phyloP scores from a whole-genome alignment of 371 early-diverging fungal species.

The Chytridium lagenaria region DNA sequence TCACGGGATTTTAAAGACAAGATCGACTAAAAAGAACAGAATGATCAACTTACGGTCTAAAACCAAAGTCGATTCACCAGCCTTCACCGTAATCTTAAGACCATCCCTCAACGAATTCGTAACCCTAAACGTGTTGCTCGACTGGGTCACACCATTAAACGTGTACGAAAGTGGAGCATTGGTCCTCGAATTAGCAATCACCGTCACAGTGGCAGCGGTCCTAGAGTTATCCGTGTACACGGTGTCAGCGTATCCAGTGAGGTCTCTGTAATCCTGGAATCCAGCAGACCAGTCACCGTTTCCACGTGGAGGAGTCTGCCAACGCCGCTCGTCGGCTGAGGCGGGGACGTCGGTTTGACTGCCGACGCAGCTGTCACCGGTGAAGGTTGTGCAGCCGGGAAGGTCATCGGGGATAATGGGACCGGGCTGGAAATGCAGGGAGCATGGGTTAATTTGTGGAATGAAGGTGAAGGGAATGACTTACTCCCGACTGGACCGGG shows the following conservation, averaged over 20 bases:
- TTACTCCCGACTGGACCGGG: background rate
- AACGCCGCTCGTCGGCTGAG: constrained; percentile 24
- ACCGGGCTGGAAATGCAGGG: too few relatives aligned
- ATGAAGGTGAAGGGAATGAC: too few relatives aligned
- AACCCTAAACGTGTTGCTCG: background rate
- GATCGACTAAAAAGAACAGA: constrained; percentile 6
- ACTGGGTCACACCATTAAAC: constrained; percentile 20
- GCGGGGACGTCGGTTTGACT: constrained; percentile 1
- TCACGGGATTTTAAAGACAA: too few relatives aligned
- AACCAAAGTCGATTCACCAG: background rate
- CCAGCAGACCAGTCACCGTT: constrained; percentile 19
- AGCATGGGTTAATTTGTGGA: too few relatives aligned
- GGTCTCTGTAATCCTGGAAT: constrained; percentile 37
- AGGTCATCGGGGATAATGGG: constrained; percentile 7
- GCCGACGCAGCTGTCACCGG: constrained; percentile 32
- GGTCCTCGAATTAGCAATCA: constrained; percentile 6
- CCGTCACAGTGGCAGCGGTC: constrained; percentile 29
- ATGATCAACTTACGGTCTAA: background rate
- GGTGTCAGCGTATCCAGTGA: constrained; percentile 35
- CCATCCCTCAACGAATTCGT: background rate
- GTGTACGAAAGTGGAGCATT: background rate
- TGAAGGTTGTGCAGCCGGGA: constrained; percentile 28
- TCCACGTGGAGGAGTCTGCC: constrained; percentile 36
- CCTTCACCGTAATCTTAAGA: background rate
- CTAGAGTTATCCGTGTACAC: constrained; percentile 28